Conservation (phyloP, 202 grass and related monocot species). For the Hordeum pubiflorum region DNA sequence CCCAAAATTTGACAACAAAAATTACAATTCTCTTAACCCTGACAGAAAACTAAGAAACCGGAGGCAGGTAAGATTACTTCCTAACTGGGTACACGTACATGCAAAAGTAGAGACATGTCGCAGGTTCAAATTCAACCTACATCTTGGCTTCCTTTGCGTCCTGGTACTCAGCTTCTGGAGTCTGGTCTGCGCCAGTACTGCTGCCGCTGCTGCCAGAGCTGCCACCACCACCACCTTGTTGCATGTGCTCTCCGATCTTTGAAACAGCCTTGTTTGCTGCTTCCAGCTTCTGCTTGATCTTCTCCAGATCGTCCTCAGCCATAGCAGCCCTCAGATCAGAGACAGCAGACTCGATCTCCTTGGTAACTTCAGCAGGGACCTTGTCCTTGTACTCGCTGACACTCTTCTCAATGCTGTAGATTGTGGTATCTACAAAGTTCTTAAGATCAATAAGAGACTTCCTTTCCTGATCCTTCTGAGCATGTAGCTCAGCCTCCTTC, state of each 20-base stretch:
- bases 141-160: slow-evolving; percentile 65
- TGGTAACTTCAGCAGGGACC: slow-evolving; percentile 61
- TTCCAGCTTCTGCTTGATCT: slow-evolving; percentile 94
- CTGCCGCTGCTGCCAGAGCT: not conserved
- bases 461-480: slow-evolving; percentile 81
- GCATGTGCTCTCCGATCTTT: slow-evolving; percentile 92
- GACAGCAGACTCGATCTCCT: slow-evolving; percentile 54
- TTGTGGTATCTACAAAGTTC: slow-evolving; percentile 78
- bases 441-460: slow-evolving; percentile 72
- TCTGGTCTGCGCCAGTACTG: slow-evolving; percentile 51
- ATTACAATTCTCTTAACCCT: too few relatives aligned
- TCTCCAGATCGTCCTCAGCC: slow-evolving; percentile 52
- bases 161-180: slow-evolving; percentile 80
- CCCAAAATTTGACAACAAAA: too few relatives aligned
- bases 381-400: slow-evolving; percentile 86
- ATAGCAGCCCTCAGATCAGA: slow-evolving; percentile 75
- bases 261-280: slow-evolving; percentile 84
- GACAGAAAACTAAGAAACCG: too few relatives aligned
- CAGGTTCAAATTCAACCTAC: too few relatives aligned
- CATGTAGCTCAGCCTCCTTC: slow-evolving; percentile 76
- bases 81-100: too few relatives aligned
- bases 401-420: slow-evolving; percentile 90
- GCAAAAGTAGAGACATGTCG: too few relatives aligned
- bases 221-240: slow-evolving; percentile 31
- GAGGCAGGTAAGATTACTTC: too few relatives aligned